A percentile compares a stretch with the other conserved stretches of the same genome.
Conservation (phyloP, 306 rosid species). For the Acmispon strigosus region DNA sequence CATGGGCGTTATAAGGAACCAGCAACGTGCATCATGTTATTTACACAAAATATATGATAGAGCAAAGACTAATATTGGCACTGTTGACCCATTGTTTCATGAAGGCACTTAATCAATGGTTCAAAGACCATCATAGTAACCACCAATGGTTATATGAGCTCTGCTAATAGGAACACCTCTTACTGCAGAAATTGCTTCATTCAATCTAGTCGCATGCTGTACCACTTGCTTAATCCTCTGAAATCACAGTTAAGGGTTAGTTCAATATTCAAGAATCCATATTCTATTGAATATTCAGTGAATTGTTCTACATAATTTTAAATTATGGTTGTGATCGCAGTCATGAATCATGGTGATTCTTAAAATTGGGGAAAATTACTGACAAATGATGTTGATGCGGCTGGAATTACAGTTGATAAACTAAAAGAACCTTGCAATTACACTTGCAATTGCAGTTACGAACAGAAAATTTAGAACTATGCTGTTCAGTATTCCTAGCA, state of each 20-base stretch:
- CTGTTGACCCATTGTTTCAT: background rate
- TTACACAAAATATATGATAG: conserved; percentile 19
- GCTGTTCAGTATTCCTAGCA: background rate
- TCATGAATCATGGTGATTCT: no score
- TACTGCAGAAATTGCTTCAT: conserved; percentile 56
- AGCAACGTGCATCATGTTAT: background rate
- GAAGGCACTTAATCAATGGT: background rate
- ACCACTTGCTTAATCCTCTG: conserved; percentile 70
- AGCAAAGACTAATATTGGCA: background rate
- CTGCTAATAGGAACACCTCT: conserved; percentile 54
- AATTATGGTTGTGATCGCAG: no score
- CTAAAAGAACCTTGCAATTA: no score
- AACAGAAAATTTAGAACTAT: no score
- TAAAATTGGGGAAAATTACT: no score
- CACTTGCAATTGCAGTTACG: no score
- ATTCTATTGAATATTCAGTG: background rate
- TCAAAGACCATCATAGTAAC: conserved; percentile 48
- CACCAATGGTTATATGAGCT: conserved; percentile 68
- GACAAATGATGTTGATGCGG: no score
- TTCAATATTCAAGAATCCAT: background rate
- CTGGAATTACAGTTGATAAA: no score
- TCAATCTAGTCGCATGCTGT: conserved; percentile 49
- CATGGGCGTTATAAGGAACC: background rate
- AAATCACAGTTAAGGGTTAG: conserved; percentile 14
- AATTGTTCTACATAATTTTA: no score